Conservation (phyloP, 805 yeast genomes). For the Scheffersomyces lignosus region DNA sequence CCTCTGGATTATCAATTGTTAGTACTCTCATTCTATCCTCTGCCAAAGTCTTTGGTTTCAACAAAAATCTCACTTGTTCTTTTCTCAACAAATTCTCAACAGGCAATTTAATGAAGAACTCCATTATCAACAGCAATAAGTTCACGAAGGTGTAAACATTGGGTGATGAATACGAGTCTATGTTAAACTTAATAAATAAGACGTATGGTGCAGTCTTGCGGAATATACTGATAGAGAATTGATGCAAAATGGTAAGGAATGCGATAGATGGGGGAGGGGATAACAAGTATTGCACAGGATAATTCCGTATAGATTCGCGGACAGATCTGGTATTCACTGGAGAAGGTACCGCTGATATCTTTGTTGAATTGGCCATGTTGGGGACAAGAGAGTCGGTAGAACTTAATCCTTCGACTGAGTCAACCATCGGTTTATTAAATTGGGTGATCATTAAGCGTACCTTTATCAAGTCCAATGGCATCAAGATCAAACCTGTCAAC, state of each 20-base stretch:
- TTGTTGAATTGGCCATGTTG: neutral
- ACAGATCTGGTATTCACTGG: constrained; percentile 57
- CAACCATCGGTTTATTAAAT: constrained; percentile 34
- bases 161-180: constrained; percentile 68
- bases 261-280: constrained; percentile 50
- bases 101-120: constrained; percentile 77
- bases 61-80: constrained; percentile 71
- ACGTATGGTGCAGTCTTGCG: constrained; percentile 66
- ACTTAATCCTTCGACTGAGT: constrained; percentile 1
- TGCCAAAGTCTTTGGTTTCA: constrained; percentile 35
- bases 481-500: constrained; percentile 65
- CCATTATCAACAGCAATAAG: constrained; percentile 61
- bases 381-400: neutral
- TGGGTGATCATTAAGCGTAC: constrained; percentile 75
- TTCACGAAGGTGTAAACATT: constrained; percentile 56
- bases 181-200: constrained; percentile 56
- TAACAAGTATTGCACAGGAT: constrained; percentile 57
- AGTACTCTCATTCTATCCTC: constrained; percentile 38
- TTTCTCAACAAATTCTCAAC: constrained; percentile 83
- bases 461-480: constrained; percentile 81
- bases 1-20: constrained; percentile 45
- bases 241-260: constrained; percentile 56
- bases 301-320: constrained; percentile 59
- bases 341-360: neutral
- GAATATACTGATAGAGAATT: constrained; percentile 60